A percentile compares a stretch with the other conserved stretches of the same genome.
phyloP scores from a whole-genome alignment of 2,329 filamentous ascomycete species.

The Scolecobasidium constrictum region DNA sequence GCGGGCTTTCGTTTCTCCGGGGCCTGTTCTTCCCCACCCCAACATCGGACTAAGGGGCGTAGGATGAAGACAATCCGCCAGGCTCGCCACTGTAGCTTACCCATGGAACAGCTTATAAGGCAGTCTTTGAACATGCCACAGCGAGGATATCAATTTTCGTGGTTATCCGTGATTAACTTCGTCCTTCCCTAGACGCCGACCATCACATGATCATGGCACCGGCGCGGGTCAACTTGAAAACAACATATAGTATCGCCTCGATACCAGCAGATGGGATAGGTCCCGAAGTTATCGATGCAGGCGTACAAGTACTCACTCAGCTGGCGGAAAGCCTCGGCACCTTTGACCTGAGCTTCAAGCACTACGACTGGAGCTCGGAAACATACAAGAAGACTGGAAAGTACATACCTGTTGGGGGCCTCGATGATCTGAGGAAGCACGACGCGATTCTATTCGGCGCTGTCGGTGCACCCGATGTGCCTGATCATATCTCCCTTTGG shows the following conservation, averaged over 20 bases:
- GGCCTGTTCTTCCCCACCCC: no score
- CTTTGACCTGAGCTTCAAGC: conserved; percentile 50
- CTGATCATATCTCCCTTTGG: conserved; percentile 53
- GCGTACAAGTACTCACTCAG: conserved; percentile 49
- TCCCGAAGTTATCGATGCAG: conserved; percentile 54
- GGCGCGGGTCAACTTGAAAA: background rate
- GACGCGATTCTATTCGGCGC: conserved; percentile 60
- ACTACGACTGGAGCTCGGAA: conserved; percentile 58
- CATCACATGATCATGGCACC: conserved; percentile 6
- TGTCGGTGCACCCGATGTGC: conserved; percentile 52
- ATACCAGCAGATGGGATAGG: conserved; percentile 63
- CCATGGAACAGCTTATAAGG: no score
- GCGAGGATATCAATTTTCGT: no score
- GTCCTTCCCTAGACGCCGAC: no score
- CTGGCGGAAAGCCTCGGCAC: conserved; percentile 40
- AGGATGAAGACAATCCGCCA: no score
- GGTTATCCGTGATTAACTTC: no score
- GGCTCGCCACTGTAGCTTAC: no score
- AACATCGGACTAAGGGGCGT: no score
- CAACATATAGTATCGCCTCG: conserved; percentile 44
- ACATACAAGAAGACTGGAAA: conserved; percentile 54
- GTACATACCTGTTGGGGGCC: conserved; percentile 51
- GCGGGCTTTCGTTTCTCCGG: no score
- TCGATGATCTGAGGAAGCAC: conserved; percentile 46
- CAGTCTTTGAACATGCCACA: no score